Conservation (phyloP, 2,329 filamentous ascomycete genomes). For the Ploettnerulaceae sp. region DNA sequence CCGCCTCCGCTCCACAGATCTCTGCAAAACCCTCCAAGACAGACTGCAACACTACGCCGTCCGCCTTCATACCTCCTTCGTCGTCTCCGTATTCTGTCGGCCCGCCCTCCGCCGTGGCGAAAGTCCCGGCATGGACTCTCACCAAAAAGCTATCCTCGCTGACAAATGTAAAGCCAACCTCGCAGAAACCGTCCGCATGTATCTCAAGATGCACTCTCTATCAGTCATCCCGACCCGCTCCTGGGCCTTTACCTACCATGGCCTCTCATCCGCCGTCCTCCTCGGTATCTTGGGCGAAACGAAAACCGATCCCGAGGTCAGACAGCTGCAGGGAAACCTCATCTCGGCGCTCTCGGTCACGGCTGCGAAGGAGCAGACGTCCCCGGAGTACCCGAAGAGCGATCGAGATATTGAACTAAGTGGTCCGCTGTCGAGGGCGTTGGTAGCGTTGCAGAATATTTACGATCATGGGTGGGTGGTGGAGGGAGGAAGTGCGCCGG, state of each 20-base stretch:
- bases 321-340: constrained; percentile 58
- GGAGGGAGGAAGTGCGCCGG: constrained; percentile 34
- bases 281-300: constrained; percentile 60
- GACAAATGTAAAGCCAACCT: constrained; percentile 58
- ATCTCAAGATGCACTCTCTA: constrained; percentile 63
- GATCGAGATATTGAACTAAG: constrained; percentile 33
- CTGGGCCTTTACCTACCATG: constrained; percentile 65
- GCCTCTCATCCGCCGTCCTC: constrained; percentile 59
- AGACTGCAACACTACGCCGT: constrained; percentile 60
- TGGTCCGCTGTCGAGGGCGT: constrained; percentile 55
- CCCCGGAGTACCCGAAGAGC: constrained; percentile 19
- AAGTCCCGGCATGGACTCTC: constrained; percentile 41
- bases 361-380: constrained; percentile 52
- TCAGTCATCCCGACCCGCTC: constrained; percentile 62
- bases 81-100: constrained; percentile 60
- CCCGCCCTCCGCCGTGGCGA: constrained; percentile 53
- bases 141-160: constrained; percentile 51
- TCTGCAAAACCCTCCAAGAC: constrained; percentile 59
- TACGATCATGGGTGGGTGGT: constrained; percentile 60
- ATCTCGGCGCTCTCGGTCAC: constrained; percentile 60
- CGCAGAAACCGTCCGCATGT: constrained; percentile 63
- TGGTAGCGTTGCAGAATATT: constrained; percentile 59
- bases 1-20: constrained; percentile 53
- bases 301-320: constrained; percentile 57
- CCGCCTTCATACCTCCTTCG: constrained; percentile 60